Evolutionary conservation across 129 eudicot species (phyloP), one percentile per base, ranked within the genome.

Genomic region (Flaveria trinervia): DNA sequence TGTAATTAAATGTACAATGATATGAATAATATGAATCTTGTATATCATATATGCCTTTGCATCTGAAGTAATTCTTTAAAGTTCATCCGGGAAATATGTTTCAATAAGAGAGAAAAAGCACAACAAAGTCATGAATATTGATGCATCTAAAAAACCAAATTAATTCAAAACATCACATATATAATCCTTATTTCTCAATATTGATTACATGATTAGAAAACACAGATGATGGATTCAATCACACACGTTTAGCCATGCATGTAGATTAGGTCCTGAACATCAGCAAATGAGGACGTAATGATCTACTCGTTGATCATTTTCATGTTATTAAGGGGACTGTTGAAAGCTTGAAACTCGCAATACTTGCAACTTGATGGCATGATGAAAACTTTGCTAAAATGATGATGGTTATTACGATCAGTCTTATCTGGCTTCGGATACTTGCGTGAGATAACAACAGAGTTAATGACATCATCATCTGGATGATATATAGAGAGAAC

Each of bases 361-460:
- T 87, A 87, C 81, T 88, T 88, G 83, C 89, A 82, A 45, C 80
- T 85, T 10, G 72, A 49, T 46, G 80, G 77, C 22, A 74, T 79
- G 61, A 81, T 20, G 23, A 66, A 44, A 10, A 64, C 79, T 13
- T 50, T 23, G 1, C 61, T 20, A 15, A 50, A 26, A 48, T 8
- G 12, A 56, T 2, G 26, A 1, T 10, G 26, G 4, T 56, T 56
- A 56, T 45, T 45, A 45, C 13, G 10, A 11, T 45, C 50, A 11
- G 13, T 20, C n/a, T 56, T 83, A 59, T 83, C 83, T 9, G 90
- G 92, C 62, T 83, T 85, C 5, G 87, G 76, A 62, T 83, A 85
- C 22, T 86, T 56, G 14, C 87, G 5, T 88, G 81, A 11, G 90
- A 49, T 49, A 49, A 49, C 54, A 49, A 49, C 17, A 3, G 54